Conservation (phyloP, 2,329 filamentous ascomycete species). For the Aotearoamyces nothofagi region DNA sequence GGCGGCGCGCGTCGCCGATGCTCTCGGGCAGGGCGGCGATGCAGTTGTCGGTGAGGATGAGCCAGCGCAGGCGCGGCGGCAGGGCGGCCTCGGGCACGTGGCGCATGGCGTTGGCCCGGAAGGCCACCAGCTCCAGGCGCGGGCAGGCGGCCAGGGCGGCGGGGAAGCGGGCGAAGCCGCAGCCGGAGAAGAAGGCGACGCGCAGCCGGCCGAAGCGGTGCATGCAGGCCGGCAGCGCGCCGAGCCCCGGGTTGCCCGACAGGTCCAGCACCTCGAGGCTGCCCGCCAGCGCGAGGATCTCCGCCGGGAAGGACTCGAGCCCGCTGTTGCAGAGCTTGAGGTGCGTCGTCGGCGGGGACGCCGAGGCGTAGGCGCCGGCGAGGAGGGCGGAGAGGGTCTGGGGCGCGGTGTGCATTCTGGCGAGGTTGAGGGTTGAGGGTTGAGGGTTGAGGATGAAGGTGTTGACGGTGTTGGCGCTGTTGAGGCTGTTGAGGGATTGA, state of each 20-base stretch:
- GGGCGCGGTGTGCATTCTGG: no score
- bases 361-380: no score
- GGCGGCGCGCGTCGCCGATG: constrained; percentile 25
- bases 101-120: constrained; percentile 29
- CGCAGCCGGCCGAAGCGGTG: constrained; percentile 26
- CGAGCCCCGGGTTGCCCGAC: constrained; percentile 27
- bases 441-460: no score
- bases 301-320: constrained; percentile 21
- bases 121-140: constrained; percentile 32
- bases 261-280: constrained; percentile 31
- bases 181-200: constrained; percentile 30
- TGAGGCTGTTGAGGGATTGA: no score
- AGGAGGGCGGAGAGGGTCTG: no score
- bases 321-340: constrained; percentile 13
- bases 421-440: no score
- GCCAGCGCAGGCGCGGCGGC: constrained; percentile 27
- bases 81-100: constrained; percentile 25
- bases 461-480: no score
- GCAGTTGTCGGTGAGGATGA: constrained; percentile 31
- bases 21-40: constrained; percentile 24
- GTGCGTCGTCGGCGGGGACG: no score
- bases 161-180: constrained; percentile 28
- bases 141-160: constrained; percentile 25
- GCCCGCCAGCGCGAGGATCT: constrained; percentile 25
- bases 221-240: constrained; percentile 24